phyloP scores from a whole-genome alignment of 148 eudicot genomes.

The Fagopyrum esculentum region DNA sequence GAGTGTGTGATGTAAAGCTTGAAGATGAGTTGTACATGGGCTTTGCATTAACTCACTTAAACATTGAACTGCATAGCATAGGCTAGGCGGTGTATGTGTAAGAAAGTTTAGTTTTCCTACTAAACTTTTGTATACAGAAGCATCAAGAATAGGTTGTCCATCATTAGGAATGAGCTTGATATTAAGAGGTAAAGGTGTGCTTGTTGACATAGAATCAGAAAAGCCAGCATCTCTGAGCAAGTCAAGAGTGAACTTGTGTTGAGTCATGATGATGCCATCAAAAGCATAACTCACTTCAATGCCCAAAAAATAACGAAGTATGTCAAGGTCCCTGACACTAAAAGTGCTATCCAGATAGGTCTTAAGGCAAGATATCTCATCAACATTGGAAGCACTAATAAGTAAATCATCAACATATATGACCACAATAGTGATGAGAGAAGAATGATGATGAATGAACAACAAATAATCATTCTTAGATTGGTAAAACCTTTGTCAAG shows the following conservation, averaged over 20 bases:
- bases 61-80: not conserved
- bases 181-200: not conserved
- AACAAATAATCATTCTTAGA: not conserved
- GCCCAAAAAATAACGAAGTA: not conserved
- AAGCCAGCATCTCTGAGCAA: no score
- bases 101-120: not conserved
- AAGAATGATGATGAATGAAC: not conserved
- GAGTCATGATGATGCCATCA: not conserved
- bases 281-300: not conserved
- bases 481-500: not conserved
- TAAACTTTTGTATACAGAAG: not conserved
- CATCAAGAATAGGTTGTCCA: not conserved
- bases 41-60: not conserved
- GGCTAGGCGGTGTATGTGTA: no score
- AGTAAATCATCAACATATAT: not conserved
- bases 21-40: not conserved
- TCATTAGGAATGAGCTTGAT: not conserved
- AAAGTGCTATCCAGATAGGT: not conserved
- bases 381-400: not conserved
- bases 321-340: not conserved
- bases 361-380: not conserved
- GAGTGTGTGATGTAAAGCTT: not conserved
- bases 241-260: not conserved
- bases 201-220: no score
- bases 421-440: not conserved